Evolutionary conservation across 345 rosid genomes (phyloP), one percentile per base, ranked within the genome.

Genomic region (Zanthoxylum bungeanum): DNA sequence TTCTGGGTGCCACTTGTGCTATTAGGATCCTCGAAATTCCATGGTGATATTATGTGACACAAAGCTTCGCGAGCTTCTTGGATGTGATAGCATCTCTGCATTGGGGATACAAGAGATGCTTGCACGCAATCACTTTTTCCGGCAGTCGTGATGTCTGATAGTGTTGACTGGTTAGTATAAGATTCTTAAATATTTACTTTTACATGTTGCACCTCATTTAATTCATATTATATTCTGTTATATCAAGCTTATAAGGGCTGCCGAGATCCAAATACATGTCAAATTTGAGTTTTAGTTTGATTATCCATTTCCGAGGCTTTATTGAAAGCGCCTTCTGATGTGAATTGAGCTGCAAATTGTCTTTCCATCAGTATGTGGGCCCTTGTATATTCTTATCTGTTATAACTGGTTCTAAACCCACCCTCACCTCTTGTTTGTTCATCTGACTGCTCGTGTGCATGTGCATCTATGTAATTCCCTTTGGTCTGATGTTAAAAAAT

Each of bases 31-130:
- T 9, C 68, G 64, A 69, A 93, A 89, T 78, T 81, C 97, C 24
- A 87, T 89, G 97, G 95, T 80, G 74, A 91, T 93, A 61, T 72
- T 80, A 51, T 93, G 98, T 70, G 94, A 93, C 73, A 88, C 68
- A 70, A 89, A 89, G 83, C 97, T 93, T 64, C 78, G 68, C 0
- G 93, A 87, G 62, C 98, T 93, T 74, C 91, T 93, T 56, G 93
- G 94, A 70, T 93, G 91, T 73, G 95, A 93, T 73, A 87, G 93
- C 88, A 89, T 93, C 47, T 90, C 94, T 77, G 91, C 91, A 21
- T 80, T 87, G 80, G 94, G 94, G 73, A 85, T 93, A 74, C 84
- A 76, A 16, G 90, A 87, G 85, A 77, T 81, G 85, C 72, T 91
- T 77, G 84, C 85, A 7, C 88, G 88, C 49, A 88, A 86, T 74